Base-by-base conservation (phyloP, 1,284 basidiomycete species). In the Heterobasidion annosum region DNA sequence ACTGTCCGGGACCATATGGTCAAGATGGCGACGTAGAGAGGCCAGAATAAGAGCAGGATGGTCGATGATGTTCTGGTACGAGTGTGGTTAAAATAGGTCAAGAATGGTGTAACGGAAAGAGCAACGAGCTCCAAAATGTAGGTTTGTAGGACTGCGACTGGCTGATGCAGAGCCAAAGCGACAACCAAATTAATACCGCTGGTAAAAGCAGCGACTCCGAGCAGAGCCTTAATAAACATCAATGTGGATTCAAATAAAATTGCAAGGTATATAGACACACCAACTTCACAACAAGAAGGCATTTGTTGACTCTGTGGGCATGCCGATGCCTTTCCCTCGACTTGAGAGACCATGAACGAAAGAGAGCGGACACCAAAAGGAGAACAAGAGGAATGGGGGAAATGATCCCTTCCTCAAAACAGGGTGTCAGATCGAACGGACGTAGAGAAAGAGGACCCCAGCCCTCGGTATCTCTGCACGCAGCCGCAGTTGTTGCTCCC, bases 31-130 rank as follows among this genome's bases (percentile, higher is more conserved):
- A 81, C 54, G 62, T 93, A 91, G 3, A 78, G 52, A 0, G 93
- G 89, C 87, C 91, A 96, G 69, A 92, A 94, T 51, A 96, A 70
- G 19, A 98, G 78, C 33, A 94, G 70, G 19, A 84, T 67, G 0
- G 88, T 79, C 0, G 92, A 94, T 0, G 93, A 89, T 8, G 80
- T 78, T 13, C 85, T 80, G 0, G 84, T 81, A n/a, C 86, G 83
- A 43, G 81, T 81, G 67, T 97, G 93, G 63, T 92, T 93, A 57
- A 80, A 65, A 59, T 76, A 77, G 1, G 81, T 82, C 43, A 89
- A 65, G n/a, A 68, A 56, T 3, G 75, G 64, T 15, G 78, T 70
- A 9, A 74, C 63, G 25, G 73, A 48, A 2, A 85, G 67, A 0
- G 79, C 75, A 0, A 84, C 54, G 0, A 79, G 69, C 59, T 88